Conservation (phyloP, 371 early-diverging fungal genomes). For the Mucor sp. region DNA sequence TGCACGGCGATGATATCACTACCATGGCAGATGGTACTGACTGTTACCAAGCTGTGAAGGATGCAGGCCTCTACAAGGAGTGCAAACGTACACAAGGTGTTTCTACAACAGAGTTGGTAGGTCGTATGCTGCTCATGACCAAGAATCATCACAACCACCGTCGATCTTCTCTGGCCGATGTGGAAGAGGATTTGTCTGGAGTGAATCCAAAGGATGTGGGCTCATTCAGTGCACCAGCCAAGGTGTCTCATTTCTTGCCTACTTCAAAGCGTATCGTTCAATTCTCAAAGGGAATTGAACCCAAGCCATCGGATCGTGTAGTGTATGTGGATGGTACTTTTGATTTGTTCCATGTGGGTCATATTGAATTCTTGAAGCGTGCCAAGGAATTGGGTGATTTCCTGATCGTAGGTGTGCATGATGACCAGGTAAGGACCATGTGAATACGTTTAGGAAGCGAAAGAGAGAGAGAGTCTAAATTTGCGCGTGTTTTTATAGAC, state of each 20-base stretch:
- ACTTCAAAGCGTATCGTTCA: constrained; percentile 86
- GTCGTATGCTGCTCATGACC: constrained; percentile 94
- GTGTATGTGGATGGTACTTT: constrained; percentile 97
- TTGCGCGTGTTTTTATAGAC: constrained; percentile 41
- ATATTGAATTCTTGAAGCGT: constrained; percentile 90
- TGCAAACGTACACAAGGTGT: constrained; percentile 94
- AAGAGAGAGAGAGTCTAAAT: too few relatives aligned
- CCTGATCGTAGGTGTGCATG: constrained; percentile 93
- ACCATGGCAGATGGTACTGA: constrained; percentile 94
- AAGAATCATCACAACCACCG: constrained; percentile 80
- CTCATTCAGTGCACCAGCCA: constrained; percentile 46
- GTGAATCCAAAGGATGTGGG: constrained; percentile 67
- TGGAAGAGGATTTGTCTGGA: constrained; percentile 54
- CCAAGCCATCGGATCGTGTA: constrained; percentile 63
- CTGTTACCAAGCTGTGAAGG: constrained; percentile 93
- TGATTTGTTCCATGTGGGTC: constrained; percentile 97
- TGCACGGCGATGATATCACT: constrained; percentile 96
- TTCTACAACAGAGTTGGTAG: constrained; percentile 95
- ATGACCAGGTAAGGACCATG: constrained; percentile 66
- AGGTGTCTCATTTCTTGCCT: constrained; percentile 85
- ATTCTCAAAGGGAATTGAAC: constrained; percentile 83
- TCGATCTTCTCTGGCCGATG: constrained; percentile 16
- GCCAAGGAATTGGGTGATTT: constrained; percentile 88
- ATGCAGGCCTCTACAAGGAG: constrained; percentile 92
- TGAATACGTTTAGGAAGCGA: background rate